phyloP scores from a whole-genome alignment of 139 green algal genomes.

The Chlamydomonas asymmetrica region DNA sequence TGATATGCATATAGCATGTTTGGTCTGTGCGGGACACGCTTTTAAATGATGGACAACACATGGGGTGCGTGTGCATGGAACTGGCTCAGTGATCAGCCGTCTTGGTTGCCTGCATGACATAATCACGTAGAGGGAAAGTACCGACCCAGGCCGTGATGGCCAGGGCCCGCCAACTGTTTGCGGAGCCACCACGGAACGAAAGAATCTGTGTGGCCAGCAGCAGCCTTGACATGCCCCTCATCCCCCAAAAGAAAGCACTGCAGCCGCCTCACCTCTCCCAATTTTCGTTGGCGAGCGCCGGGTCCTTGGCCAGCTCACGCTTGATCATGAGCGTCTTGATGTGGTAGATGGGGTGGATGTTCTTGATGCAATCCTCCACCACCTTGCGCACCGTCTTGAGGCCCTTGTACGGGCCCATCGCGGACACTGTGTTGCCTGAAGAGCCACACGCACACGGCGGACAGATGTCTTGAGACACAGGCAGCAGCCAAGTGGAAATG shows the following conservation, averaged over 20 bases:
- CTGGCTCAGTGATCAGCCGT: too few species aligned
- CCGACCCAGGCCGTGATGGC: neutral
- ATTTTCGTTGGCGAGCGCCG: conserved; percentile 81
- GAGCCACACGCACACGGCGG: neutral
- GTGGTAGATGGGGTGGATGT: conserved; percentile 99
- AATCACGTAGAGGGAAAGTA: neutral
- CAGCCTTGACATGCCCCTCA: neutral
- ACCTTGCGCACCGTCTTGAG: conserved; percentile 92
- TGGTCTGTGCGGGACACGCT: too few species aligned
- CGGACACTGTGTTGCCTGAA: conserved; percentile 91
- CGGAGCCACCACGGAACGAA: neutral
- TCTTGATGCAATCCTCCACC: conserved; percentile 97
- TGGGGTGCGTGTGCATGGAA: too few species aligned
- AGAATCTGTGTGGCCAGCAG: neutral
- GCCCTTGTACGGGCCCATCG: conserved; percentile 94
- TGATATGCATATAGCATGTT: neutral
- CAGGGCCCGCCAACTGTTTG: neutral
- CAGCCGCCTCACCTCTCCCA: conserved; percentile 77
- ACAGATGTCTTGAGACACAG: too few species aligned
- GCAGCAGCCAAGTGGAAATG: too few species aligned
- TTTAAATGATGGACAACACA: too few species aligned
- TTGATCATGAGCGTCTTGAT: conserved; percentile 99
- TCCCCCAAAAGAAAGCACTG: neutral
- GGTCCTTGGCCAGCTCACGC: conserved; percentile 95
- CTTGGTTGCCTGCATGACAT: too few species aligned